Percentiles rank a stretch among this genome's conserved stretches.
phyloP scores from a whole-genome alignment of 257 asterid genomes.

The Ajuga chamaepitys region DNA sequence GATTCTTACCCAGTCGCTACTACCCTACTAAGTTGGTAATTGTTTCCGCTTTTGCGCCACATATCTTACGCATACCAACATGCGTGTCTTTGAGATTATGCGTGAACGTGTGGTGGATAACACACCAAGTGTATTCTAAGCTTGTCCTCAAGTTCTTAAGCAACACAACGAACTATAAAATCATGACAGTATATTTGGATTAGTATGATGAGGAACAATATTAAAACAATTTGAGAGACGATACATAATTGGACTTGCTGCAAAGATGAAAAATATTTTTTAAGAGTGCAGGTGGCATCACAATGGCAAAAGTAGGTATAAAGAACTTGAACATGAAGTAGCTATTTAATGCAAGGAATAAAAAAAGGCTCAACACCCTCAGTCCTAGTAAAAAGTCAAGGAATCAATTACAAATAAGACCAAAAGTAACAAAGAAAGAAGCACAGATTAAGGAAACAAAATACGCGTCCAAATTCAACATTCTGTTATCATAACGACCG shows the following conservation, averaged over 20 bases:
- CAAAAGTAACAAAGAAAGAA: background rate
- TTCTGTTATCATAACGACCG: background rate
- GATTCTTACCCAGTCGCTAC: too few relatives aligned
- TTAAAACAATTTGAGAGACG: background rate
- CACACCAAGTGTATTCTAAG: too few relatives aligned
- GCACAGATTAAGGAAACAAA: background rate
- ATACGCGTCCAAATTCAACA: constrained; percentile 3
- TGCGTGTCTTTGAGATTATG: too few relatives aligned
- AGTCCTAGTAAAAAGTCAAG: constrained; percentile 13
- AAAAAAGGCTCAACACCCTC: background rate
- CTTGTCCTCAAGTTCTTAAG: too few relatives aligned
- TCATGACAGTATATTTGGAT: background rate
- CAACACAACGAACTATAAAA: background rate
- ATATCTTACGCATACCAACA: too few relatives aligned
- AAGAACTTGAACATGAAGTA: constrained; percentile 9
- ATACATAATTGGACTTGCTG: background rate
- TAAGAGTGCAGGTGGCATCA: background rate
- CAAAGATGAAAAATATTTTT: background rate
- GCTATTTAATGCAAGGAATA: background rate
- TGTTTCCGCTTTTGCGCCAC: too few relatives aligned
- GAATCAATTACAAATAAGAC: constrained; percentile 7
- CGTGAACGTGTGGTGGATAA: too few relatives aligned
- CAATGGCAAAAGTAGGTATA: constrained; percentile 8
- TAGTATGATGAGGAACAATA: background rate
- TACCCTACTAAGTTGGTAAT: too few relatives aligned